Percentiles rank a stretch among this genome's conserved stretches.
Conservation (phyloP, 176 grass and related monocot species). For the Elaeis guineensis region DNA sequence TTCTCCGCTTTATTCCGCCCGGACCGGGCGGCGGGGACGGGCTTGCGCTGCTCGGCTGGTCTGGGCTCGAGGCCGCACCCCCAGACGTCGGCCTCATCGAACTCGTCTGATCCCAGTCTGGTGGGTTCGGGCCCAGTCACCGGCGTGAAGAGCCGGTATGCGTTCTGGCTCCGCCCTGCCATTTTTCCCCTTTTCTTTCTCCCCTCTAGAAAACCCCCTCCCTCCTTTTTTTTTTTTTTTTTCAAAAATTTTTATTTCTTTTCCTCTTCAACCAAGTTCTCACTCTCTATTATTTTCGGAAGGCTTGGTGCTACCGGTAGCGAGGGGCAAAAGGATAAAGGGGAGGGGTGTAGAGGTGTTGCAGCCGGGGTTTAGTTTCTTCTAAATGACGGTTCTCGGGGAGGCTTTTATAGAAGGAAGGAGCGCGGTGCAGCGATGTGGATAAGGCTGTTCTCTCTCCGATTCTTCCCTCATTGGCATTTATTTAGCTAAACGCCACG, state of each 20-base stretch:
- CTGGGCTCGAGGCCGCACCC: constrained; percentile 28
- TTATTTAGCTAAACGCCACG: constrained; percentile 22
- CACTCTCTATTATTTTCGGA: too few species aligned
- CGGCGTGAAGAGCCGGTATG: constrained; percentile 56
- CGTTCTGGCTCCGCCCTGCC: constrained; percentile 45
- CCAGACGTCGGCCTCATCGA: constrained; percentile 73
- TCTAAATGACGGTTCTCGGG: constrained; percentile 1
- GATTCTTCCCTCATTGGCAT: neutral
- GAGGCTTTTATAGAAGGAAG: constrained; percentile 34
- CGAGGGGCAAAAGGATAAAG: neutral
- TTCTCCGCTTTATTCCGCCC: neutral
- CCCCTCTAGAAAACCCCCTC: too few species aligned
- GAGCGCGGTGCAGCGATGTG: constrained; percentile 8
- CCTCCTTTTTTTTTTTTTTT: too few species aligned
- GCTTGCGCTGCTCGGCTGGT: constrained; percentile 11
- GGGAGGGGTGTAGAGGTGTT: neutral
- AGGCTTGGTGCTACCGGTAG: too few species aligned
- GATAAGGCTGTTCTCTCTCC: constrained; percentile 52
- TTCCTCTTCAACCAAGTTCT: too few species aligned
- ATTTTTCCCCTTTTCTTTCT: constrained; percentile 11
- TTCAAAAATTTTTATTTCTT: too few species aligned
- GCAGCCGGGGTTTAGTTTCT: constrained; percentile 3
- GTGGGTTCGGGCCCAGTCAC: constrained; percentile 20
- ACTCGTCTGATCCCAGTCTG: constrained; percentile 22
- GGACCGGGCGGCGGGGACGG: constrained; percentile 13